Conservation (phyloP, 495 filamentous ascomycete genomes). For the Aspergillus haitiensis region DNA sequence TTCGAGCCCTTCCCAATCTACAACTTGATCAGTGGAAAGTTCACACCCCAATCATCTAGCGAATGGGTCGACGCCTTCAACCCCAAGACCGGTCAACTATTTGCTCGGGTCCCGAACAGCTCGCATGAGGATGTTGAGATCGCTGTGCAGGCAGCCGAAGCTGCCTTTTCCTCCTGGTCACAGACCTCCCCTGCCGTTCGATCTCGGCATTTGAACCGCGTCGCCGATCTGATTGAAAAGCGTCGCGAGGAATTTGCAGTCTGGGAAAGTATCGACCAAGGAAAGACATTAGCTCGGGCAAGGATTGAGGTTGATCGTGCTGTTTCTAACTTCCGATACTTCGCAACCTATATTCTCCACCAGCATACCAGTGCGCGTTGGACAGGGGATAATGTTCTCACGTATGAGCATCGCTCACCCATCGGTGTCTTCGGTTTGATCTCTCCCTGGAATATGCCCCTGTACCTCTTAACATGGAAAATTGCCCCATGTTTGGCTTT, state of each 20-base stretch:
- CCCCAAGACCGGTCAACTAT: conserved; percentile 16
- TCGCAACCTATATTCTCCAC: conserved; percentile 25
- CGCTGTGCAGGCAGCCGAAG: conserved; percentile 20
- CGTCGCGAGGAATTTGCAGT: conserved; percentile 20
- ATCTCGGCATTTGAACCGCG: conserved; percentile 18
- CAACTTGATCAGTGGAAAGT: conserved; percentile 20
- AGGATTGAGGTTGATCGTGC: conserved; percentile 26
- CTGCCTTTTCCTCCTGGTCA: conserved; percentile 23
- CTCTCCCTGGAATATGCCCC: conserved; percentile 29
- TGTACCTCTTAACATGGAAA: conserved; percentile 36
- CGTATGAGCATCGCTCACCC: conserved; percentile 26
- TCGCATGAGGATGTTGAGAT: conserved; percentile 12
- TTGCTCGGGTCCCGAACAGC: conserved; percentile 15
- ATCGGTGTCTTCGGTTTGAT: conserved; percentile 24
- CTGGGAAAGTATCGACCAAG: conserved; percentile 21
- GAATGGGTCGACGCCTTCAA: conserved; percentile 11
- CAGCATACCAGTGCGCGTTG: conserved; percentile 24
- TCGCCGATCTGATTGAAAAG: conserved; percentile 17
- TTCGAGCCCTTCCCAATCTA: conserved; percentile 14
- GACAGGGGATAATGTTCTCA: conserved; percentile 15
- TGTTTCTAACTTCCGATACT: conserved; percentile 27
- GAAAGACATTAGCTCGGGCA: conserved; percentile 22
- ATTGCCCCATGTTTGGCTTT: conserved; percentile 47
- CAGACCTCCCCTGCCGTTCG: conserved; percentile 13
- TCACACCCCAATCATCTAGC: conserved; percentile 2